Evolutionary conservation across 257 asterid genomes (phyloP).

Genomic region (Jasminum sambac): DNA sequence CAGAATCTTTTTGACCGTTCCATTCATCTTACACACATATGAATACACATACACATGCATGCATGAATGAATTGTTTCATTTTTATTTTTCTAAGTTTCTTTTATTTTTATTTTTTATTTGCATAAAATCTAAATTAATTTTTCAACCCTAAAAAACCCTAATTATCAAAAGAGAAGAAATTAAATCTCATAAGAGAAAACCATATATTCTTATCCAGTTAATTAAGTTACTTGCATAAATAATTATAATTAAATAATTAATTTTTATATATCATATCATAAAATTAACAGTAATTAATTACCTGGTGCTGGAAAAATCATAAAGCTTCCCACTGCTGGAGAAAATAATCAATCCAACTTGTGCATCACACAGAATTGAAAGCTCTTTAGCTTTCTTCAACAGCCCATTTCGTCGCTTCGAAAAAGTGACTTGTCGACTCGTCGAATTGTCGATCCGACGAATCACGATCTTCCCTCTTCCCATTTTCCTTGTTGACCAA

Average conservation of each 20-base stretch:
- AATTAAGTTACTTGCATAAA: not conserved
- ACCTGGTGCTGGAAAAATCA: constrained; percentile 52
- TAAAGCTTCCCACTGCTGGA: constrained; percentile 51
- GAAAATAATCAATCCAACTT: constrained; percentile 52
- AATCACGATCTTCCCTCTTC: constrained; percentile 51
- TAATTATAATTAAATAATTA: not conserved
- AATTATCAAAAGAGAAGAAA: not conserved
- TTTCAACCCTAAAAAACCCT: not conserved
- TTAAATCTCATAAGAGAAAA: not conserved
- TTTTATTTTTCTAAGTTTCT: not conserved
- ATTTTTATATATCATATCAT: not conserved
- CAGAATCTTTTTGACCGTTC: not conserved
- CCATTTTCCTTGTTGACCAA: constrained; percentile 26
- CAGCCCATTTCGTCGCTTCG: constrained; percentile 50
- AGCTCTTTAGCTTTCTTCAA: constrained; percentile 53
- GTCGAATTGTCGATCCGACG: constrained; percentile 52
- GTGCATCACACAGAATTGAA: constrained; percentile 52
- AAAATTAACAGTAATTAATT: too few relatives aligned
- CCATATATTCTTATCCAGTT: not conserved
- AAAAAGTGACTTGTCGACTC: constrained; percentile 51
- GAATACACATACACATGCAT: not conserved
- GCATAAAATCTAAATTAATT: too few relatives aligned
- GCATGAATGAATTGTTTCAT: not conserved
- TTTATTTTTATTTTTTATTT: not conserved
- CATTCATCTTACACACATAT: too few relatives aligned